Evolutionary conservation across 169 alveolate species (phyloP).

Genomic region (Amoebophrya sp.): DNA sequence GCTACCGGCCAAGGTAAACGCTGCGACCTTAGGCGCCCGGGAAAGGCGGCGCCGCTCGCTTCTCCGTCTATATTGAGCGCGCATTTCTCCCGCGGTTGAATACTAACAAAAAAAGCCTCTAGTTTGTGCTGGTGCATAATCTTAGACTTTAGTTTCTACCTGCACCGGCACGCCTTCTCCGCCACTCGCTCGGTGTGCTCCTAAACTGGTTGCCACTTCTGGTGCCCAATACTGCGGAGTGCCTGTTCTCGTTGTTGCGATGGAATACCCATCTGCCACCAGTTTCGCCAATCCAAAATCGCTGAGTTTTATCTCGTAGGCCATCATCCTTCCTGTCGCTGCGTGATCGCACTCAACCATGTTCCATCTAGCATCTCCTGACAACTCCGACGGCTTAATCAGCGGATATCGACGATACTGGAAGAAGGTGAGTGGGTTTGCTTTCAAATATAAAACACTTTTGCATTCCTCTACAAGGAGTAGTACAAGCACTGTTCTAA

Average conservation of each 20-base stretch:
- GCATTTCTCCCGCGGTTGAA: no score
- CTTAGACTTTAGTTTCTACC: no score
- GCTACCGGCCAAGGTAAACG: no score
- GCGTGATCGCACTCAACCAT: constrained; percentile 1
- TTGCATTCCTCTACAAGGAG: no score
- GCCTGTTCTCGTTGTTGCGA: constrained; percentile 34
- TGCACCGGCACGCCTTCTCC: not conserved
- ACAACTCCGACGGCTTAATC: not conserved
- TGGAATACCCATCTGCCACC: constrained; percentile 25
- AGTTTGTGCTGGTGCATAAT: no score
- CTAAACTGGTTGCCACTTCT: constrained; percentile 51
- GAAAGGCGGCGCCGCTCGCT: no score
- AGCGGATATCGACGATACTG: not conserved
- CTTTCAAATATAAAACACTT: no score
- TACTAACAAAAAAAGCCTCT: no score
- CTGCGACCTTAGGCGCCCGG: no score
- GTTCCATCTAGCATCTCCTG: constrained; percentile 5
- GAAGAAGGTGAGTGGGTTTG: no score
- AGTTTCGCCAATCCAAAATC: constrained; percentile 73
- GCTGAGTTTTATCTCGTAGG: constrained; percentile 64
- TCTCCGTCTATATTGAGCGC: no score
- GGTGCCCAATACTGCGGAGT: constrained; percentile 60
- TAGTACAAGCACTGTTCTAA: no score
- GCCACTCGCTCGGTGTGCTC: constrained; percentile 43
- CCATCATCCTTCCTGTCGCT: not conserved